Base-by-base conservation (phyloP, 2,329 filamentous ascomycete genomes). In the Scedosporium dehoogii region DNA sequence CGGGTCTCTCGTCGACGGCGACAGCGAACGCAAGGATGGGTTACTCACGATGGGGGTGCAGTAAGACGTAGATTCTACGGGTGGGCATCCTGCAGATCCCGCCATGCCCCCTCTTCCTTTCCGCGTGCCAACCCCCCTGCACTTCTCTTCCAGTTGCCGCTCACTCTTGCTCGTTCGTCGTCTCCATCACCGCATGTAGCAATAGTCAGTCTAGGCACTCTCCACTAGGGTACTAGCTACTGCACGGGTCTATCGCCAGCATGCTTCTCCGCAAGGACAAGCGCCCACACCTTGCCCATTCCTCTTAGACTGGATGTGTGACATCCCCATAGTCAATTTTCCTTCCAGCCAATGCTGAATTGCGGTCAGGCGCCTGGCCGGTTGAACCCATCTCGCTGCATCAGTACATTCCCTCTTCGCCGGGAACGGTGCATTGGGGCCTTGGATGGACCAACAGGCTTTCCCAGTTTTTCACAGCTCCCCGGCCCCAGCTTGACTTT, bases 251-350 rank as follows among this genome's bases (percentile, higher is more conserved):
- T 33, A 33, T 33, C 29, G 29, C 29, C 29, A 33, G 44, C 44
- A 46, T 21, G 7, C 44, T 46, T 46, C 65, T 60, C 64, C 66
- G 67, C 66, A 64, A 65, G 66, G 9, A 67, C 65, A 68, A 69
- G 69, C 69, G 68, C 67, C 66, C 66, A 67, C 67, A 67, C 67
- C 63, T 63, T 62, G 61, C 65, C 64, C 70, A 67, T 53, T 53
- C n/a, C 48, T 21, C 66, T 59, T 63, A 23, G 33, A 51, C 57
- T 53, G 41, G 38, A 23, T 61, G 58, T 66, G 64, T 66, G 69
- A 73, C 73, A 72, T 74, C 70, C 72, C 29, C 73, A 69, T 69
- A 73, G 71, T 72, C 72, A 73, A 72, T 74, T 72, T 71, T 69
- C 68, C 68, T 70, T 71, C 70, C 70, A 69, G 65, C 60, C 60